phyloP scores from a whole-genome alignment of 2,329 filamentous ascomycete genomes.

The Botrytis fragariae region DNA sequence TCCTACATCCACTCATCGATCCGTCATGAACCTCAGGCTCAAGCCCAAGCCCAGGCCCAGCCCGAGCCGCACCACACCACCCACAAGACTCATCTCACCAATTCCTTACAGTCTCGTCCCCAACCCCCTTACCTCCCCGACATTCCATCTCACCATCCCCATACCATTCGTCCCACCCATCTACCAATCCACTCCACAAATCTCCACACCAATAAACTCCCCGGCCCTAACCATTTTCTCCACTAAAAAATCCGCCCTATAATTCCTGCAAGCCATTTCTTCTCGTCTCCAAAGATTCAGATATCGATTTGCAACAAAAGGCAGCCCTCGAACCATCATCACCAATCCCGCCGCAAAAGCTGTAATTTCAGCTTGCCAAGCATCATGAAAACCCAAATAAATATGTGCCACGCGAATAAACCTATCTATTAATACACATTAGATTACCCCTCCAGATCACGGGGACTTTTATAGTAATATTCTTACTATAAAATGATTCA shows the following conservation, averaged over 20 bases:
- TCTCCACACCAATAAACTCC: conserved; percentile 9
- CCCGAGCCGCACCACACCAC: background rate
- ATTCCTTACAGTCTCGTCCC: background rate
- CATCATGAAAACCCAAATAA: background rate
- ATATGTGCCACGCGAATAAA: background rate
- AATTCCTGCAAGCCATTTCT: background rate
- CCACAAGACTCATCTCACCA: background rate
- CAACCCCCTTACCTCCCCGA: background rate
- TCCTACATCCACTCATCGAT: background rate
- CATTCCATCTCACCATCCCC: background rate
- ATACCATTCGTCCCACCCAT: background rate
- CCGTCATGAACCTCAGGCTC: background rate
- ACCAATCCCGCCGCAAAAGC: background rate
- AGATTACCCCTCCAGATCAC: background rate
- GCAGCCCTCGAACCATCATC: background rate
- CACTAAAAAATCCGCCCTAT: background rate
- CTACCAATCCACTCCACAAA: background rate
- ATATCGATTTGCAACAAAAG: conserved; percentile 25
- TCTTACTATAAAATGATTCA: background rate
- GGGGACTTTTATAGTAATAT: background rate
- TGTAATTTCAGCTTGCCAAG: background rate
- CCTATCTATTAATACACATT: background rate
- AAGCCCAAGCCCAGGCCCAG: background rate
- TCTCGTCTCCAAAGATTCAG: conserved; percentile 23
- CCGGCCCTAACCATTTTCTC: background rate